Base-by-base conservation (phyloP, 1,139 yeast species). In the Candida tropicalis region DNA sequence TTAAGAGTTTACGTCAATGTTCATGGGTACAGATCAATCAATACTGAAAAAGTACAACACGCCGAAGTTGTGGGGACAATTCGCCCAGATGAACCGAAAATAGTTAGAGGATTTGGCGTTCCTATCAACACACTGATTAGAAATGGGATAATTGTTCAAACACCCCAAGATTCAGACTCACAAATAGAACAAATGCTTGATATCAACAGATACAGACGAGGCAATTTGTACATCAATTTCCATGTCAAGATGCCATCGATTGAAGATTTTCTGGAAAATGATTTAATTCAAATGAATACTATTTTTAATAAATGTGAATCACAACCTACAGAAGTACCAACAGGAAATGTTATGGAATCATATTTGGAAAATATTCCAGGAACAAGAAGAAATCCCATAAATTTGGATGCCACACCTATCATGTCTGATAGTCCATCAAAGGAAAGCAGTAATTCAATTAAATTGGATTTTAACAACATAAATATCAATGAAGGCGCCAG, bases 81-180 rank as follows among this genome's bases (percentile, higher is more conserved):
- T 12, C 64, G 65, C 15, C 71, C 79, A 3, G 75, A 74, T 5
- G 60, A 63, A 4, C 70, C 81, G 2, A 81, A 79, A 48, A 58
- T 75, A 4, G 70, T 81, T 1, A 65, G 66, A 43, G 79, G 77
- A 1, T 61, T 66, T 37, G 87, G 87, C 17, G 79, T 81, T 84
- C 96, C 96, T 3, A 75, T 81, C 25, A 78, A 79, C 62, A 63
- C 36, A 3, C 16, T 27, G 16, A 67, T 59, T 45, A 72, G 53
- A 9, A 52, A 50, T 3, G 63, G 68, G 0, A 57, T 55, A 16
- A 58, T 54, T 34, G 49, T 48, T 20, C 47, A 44, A 26, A 48
- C 54, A 17, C 35, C 49, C 4, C 53, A 53, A 15, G 59, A 56
- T 25, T 51, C 47, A 4, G 56, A 55, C 11, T 56, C 53, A 22